Conservation (phyloP, 495 filamentous ascomycete genomes). For the Entonaema liquescens region DNA sequence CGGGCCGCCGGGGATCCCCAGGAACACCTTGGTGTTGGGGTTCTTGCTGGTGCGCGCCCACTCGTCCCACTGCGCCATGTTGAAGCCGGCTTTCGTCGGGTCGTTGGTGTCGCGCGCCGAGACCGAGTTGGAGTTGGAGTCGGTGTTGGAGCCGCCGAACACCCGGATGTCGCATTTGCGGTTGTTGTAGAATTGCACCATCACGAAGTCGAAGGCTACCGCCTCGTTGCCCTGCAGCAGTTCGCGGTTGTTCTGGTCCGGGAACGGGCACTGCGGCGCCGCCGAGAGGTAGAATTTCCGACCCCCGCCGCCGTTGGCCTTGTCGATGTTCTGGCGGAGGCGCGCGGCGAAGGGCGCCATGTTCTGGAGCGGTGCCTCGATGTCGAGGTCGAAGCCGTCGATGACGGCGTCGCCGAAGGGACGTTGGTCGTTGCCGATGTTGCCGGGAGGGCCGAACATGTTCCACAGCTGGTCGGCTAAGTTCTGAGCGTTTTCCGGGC, state of each 20-base stretch:
- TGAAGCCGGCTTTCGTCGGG: slow-evolving; percentile 64
- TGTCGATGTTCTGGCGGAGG: slow-evolving; percentile 61
- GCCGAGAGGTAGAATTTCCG: slow-evolving; percentile 63
- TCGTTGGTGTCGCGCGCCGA: slow-evolving; percentile 39
- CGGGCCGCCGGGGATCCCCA: slow-evolving; percentile 70
- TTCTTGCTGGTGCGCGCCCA: slow-evolving; percentile 74
- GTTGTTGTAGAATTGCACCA: slow-evolving; percentile 75
- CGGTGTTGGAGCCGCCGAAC: slow-evolving; percentile 43
- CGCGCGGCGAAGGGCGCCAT: slow-evolving; percentile 64
- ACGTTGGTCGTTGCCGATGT: slow-evolving; percentile 41
- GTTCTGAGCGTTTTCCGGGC: slow-evolving; percentile 55
- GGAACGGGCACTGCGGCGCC: slow-evolving; percentile 64
- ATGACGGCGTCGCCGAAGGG: slow-evolving; percentile 63
- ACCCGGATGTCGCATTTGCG: slow-evolving; percentile 65
- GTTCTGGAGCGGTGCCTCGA: slow-evolving; percentile 49
- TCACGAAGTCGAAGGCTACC: slow-evolving; percentile 68
- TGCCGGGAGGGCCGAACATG: slow-evolving; percentile 63
- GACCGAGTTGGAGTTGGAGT: background rate
- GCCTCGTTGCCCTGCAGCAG: slow-evolving; percentile 57
- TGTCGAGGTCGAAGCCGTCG: slow-evolving; percentile 67
- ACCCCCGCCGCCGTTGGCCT: slow-evolving; percentile 49
- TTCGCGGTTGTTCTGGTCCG: slow-evolving; percentile 61
- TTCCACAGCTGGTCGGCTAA: slow-evolving; percentile 69
- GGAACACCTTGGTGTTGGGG: slow-evolving; percentile 66
- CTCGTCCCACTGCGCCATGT: slow-evolving; percentile 73